Evolutionary conservation across 495 filamentous ascomycete genomes (phyloP).

Genomic region (Cryomyces minteri): DNA sequence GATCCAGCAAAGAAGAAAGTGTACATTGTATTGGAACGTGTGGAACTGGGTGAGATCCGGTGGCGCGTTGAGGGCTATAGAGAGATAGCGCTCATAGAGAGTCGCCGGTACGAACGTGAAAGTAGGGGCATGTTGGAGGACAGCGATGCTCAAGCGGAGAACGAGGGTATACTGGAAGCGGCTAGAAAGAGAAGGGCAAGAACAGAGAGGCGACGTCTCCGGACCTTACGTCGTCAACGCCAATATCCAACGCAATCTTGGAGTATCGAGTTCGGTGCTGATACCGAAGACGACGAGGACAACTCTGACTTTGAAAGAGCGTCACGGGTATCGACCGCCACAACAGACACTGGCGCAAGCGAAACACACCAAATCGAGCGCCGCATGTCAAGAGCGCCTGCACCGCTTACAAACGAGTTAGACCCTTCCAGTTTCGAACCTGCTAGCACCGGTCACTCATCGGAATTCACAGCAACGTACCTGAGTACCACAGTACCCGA

Average conservation of each 20-base stretch:
- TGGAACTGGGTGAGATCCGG: conserved; percentile 79
- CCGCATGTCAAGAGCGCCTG: neutral
- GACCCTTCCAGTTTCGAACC: neutral
- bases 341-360: neutral
- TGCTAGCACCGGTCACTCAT: neutral
- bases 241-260: conserved; percentile 23
- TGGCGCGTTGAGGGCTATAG: conserved; percentile 76
- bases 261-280: conserved; percentile 67
- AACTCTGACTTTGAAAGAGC: conserved; percentile 7
- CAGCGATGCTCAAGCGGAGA: conserved; percentile 28
- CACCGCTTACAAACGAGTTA: too few relatives aligned
- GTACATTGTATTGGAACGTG: conserved; percentile 90
- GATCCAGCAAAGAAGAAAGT: conserved; percentile 92
- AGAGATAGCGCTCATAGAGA: conserved; percentile 67
- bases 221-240: conserved; percentile 4
- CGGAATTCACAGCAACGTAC: neutral
- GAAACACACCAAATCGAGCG: neutral
- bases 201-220: conserved; percentile 9
- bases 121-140: conserved; percentile 28
- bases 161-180: conserved; percentile 28
- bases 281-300: conserved; percentile 34
- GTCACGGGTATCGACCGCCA: conserved; percentile 8
- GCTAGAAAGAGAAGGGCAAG: conserved; percentile 14
- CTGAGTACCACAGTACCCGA: neutral
- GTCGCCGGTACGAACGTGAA: conserved; percentile 56